Percentiles rank a stretch among this genome's conserved stretches.
phyloP scores from a whole-genome alignment of 2,329 filamentous ascomycete genomes.

The Hortaea sp. region DNA sequence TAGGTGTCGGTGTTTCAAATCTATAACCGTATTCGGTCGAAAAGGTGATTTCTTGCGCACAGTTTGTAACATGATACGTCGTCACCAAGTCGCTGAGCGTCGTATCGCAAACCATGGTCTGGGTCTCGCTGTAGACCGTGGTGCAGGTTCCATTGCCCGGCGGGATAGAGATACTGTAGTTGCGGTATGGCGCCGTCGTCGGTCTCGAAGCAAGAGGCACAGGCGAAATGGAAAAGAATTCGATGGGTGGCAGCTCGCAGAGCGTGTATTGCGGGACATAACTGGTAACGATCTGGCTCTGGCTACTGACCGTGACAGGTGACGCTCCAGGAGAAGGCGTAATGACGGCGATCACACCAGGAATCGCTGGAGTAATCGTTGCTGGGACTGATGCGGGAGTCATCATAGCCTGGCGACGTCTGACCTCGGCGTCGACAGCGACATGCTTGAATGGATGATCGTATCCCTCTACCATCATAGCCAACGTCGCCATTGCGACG shows the following conservation, averaged over 20 bases:
- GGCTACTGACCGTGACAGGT: conserved; percentile 30
- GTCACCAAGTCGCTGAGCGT: conserved; percentile 32
- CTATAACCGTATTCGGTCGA: conserved; percentile 35
- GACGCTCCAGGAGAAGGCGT: conserved; percentile 34
- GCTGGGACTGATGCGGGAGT: conserved; percentile 6
- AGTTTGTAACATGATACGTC: conserved; percentile 32
- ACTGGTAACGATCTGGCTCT: conserved; percentile 35
- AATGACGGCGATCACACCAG: conserved; percentile 27
- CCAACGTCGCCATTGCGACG: conserved; percentile 6
- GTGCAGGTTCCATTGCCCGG: conserved; percentile 28
- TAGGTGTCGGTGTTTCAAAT: conserved; percentile 28
- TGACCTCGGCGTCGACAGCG: conserved; percentile 16
- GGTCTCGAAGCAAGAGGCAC: conserved; percentile 17
- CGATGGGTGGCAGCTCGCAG: conserved; percentile 31
- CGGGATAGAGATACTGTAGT: conserved; percentile 25
- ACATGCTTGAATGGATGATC: conserved; percentile 19
- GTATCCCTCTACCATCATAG: conserved; percentile 11
- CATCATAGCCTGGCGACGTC: conserved; percentile 14
- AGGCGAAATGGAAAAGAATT: conserved; percentile 19
- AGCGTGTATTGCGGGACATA: conserved; percentile 34
- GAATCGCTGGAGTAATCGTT: conserved; percentile 9
- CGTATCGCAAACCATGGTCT: conserved; percentile 35
- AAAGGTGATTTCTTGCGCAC: conserved; percentile 36
- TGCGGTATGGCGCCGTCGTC: conserved; percentile 27
- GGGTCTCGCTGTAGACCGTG: conserved; percentile 30